Evolutionary conservation across 202 grass and related monocot species (phyloP), one percentile per base, ranked within the genome.

Genomic region (Setaria italica): DNA sequence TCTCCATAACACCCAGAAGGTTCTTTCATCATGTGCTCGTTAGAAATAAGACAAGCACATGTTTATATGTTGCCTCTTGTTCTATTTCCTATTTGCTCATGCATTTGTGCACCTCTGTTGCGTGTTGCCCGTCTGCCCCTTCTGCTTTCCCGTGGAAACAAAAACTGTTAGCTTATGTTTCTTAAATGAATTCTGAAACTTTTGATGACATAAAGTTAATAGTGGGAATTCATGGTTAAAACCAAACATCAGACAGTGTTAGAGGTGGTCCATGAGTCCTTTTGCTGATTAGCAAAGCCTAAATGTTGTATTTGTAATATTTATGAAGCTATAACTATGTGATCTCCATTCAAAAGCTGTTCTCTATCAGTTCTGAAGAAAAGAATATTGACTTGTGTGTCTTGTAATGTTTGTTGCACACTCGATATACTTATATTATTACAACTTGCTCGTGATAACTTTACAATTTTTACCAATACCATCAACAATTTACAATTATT

Each of bases 261-360:
- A 70, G 4, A 82, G 43, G 76, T 16, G 42, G 53, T 70, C 54
- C 21, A 50, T 34, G 82, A 47, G 3, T 62, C 25, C 21, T 72
- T 14, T 53, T 41, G 21, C 48, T 25, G 21, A 66, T 49, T 55
- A 70, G 55, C 16, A 70, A 62, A 33, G 49, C 62, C 33, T 74
- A 43, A 67, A 43, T 87, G 41, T 80, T 90, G 21, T 68, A 33
- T 73, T 83, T 90, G 62, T 69, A 67, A 75, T 90, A 20, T 62
- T 10, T 74, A 16, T 51, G 41, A 53, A 79, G 84, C 48, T 83
- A 86, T 47, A 51, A 78, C 57, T 78, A 67, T 2, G 19, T 29
- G 37, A 65, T 87, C 49, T 87, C 63, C 41, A 42, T 82, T 51
- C 21, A 13, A 82, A 15, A 33, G 7, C 9, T 37, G 57, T 66